Percentiles rank a stretch among this genome's conserved stretches.
These are phyloP conservation scores for Xylaria palmicola DNA, from an alignment of 495 filamentous ascomycete genomes.

Conservation along the genomic window DNA sequence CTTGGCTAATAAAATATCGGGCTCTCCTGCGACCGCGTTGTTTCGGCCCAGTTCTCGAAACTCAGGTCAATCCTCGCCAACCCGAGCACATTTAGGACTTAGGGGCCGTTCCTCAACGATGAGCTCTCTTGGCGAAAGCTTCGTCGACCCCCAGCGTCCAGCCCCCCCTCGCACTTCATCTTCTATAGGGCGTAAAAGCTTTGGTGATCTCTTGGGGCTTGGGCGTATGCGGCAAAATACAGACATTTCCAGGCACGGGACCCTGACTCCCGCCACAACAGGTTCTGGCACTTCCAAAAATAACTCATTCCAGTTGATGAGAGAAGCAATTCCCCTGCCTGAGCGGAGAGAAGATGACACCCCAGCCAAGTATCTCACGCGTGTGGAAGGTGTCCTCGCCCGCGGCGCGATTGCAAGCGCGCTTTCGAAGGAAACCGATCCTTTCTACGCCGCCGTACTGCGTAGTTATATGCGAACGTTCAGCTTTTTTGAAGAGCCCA, in stretches of 20 bases:
- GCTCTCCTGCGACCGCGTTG: constrained; percentile 54
- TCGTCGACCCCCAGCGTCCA: constrained; percentile 58
- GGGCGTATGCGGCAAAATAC: constrained; percentile 75
- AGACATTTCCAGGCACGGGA: constrained; percentile 62
- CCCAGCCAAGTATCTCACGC: constrained; percentile 80
- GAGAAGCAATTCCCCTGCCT: constrained; percentile 65
- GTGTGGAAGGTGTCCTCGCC: constrained; percentile 75
- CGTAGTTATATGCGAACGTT: constrained; percentile 95
- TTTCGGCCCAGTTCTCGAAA: constrained; percentile 64
- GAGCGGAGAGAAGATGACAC: constrained; percentile 85
- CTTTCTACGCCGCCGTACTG: constrained; percentile 78
- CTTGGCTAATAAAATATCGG: constrained; percentile 15
- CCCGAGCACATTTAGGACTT: constrained; percentile 50
- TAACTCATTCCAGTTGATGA: constrained; percentile 65
- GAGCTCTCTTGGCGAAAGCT: constrained; percentile 67
- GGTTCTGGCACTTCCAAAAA: constrained; percentile 65
- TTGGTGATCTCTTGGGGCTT: constrained; percentile 82
- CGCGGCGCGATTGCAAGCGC: constrained; percentile 77
- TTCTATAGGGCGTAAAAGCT: constrained; percentile 84
- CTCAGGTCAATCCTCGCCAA: constrained; percentile 74
- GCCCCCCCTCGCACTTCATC: constrained; percentile 68
- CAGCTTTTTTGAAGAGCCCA: constrained; percentile 89
- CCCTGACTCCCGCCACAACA: constrained; percentile 63
- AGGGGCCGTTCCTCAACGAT: constrained; percentile 87
- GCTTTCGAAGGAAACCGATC: constrained; percentile 77